Base-by-base conservation (phyloP, 2,329 filamentous ascomycete species). In the Nemania abortiva region DNA sequence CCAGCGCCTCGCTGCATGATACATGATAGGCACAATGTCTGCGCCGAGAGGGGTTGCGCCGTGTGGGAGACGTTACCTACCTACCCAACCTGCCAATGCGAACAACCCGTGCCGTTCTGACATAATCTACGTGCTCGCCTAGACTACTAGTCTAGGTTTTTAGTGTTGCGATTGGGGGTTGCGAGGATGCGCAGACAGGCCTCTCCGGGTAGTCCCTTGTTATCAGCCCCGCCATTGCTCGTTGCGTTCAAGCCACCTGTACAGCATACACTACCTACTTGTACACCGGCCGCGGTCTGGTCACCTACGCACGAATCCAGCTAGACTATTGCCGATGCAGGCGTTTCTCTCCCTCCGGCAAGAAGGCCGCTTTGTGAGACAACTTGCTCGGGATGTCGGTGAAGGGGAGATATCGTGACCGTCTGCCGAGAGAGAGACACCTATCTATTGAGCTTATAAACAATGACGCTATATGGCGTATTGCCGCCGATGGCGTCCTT, bases 161-260 rank as follows among this genome's bases (percentile, higher is more conserved):
- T 22, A 24, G 47, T 49, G 22, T 20, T 24, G 47, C 20, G 20
- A 49, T 24, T 24, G 39, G 39, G 39, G 5, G 15, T 22, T 10
- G 6, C 3, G 6, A 49, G 47, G 20, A 24, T 49, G 22, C 22
- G 47, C n/a, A 49, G 37, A 34, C 13, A 20, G 27, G 29, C 15
- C 11, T 42, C 39, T 18, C 39, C 39, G n/a, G 47, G 47, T 42
- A 31, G 62, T 54, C 56, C 45, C 42, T 37, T 47, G 54, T 55
- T 62, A 63, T 67, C 59, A 31, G 53, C 65, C 54, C 59, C 65
- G 54, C 59, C 59, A 57, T 57, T 39, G 15, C 53, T 53, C 34
- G 31, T 42, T 29, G 20, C 58, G 50, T 45, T 34, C 45, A 22
- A 55, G 57, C 47, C 49, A 47, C 37, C 34, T 45, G 34, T 37